phyloP scores from a whole-genome alignment of 257 asterid species.

The Voacanga thouarsii region DNA sequence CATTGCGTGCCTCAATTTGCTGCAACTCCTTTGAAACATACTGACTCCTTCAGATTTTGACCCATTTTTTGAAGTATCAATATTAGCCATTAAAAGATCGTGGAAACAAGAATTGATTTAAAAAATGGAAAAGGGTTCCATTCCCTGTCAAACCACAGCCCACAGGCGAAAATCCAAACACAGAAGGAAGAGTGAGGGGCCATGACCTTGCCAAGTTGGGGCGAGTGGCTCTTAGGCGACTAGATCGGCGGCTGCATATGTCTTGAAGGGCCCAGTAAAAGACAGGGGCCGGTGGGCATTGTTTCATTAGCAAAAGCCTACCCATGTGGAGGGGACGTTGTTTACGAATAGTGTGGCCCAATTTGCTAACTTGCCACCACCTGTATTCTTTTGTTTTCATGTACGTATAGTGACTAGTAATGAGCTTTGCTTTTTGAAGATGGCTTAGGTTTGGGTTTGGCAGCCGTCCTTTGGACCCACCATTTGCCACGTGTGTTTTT shows the following conservation, averaged over 20 bases:
- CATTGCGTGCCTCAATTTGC: constrained; percentile 7
- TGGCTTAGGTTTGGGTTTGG: constrained; percentile 13
- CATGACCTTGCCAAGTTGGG: not conserved
- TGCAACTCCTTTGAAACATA: not conserved
- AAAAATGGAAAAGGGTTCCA: not conserved
- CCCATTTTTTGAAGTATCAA: not conserved
- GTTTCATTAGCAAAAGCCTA: not conserved
- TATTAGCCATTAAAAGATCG: too few species aligned
- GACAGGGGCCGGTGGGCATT: not conserved
- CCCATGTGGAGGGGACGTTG: not conserved
- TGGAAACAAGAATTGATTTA: not conserved
- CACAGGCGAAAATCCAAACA: not conserved
- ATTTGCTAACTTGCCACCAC: constrained; percentile 12
- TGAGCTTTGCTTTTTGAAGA: constrained; percentile 7
- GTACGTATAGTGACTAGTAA: not conserved
- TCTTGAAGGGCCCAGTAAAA: not conserved
- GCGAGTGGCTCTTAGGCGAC: not conserved
- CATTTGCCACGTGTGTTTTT: not conserved
- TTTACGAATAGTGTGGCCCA: not conserved
- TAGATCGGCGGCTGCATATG: not conserved
- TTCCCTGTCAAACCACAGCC: not conserved
- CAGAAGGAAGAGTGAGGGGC: not conserved
- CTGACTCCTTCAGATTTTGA: too few species aligned
- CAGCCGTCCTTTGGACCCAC: constrained; percentile 52
- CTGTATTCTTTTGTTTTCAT: constrained; percentile 5